Percentiles rank a stretch among this genome's conserved stretches.
These are phyloP conservation scores for Hibiscus tridactylites DNA, from an alignment of 345 rosid genomes.

Conservation along the genomic window DNA sequence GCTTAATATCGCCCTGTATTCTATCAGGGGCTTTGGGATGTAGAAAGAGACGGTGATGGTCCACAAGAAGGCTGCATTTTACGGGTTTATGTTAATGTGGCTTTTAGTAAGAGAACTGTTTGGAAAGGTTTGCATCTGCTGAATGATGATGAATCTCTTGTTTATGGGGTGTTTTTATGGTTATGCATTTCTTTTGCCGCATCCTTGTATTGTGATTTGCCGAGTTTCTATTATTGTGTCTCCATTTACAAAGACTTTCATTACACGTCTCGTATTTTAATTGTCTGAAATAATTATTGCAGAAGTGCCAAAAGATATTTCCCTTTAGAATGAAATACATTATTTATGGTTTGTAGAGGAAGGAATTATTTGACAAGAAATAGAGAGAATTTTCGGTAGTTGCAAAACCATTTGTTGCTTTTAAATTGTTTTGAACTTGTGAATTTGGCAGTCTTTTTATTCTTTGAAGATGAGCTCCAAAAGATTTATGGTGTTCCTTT, in stretches of 20 bases:
- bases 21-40: slow-evolving; percentile 75
- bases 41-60: slow-evolving; percentile 42
- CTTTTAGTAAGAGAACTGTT: slow-evolving; percentile 78
- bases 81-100: slow-evolving; percentile 65
- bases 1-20: not conserved
- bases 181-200: not conserved
- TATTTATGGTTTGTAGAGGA: not conserved
- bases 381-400: not conserved
- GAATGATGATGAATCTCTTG: not conserved
- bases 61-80: slow-evolving; percentile 58
- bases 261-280: not conserved
- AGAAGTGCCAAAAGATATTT: not conserved
- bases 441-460: not conserved
- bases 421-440: not conserved
- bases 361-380: slow-evolving; percentile 10
- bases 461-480: not conserved
- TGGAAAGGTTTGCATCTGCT: slow-evolving; percentile 65
- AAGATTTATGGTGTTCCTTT: not conserved
- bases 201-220: not conserved
- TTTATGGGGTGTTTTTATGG: not conserved
- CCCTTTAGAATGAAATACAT: not conserved
- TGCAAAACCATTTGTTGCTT: not conserved
- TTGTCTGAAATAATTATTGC: not conserved
- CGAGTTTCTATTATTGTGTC: not conserved
- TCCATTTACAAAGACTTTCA: not conserved